Evolutionary conservation across 768 basidiomycete species (phyloP).

Genomic region (Termitomyces sp.): DNA sequence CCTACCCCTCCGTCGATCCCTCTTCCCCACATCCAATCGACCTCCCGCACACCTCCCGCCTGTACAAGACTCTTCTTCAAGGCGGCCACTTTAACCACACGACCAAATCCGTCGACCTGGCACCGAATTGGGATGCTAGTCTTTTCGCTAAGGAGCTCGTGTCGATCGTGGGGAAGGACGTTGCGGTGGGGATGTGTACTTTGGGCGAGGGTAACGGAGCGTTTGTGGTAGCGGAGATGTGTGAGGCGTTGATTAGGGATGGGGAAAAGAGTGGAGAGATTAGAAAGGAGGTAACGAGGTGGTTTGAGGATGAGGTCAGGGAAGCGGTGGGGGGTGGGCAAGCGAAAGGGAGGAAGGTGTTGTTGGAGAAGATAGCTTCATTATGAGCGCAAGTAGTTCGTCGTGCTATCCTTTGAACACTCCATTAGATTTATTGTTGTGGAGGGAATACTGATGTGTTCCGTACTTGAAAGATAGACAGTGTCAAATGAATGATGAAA

Average conservation of each 20-base stretch:
- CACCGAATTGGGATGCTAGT: slow-evolving; percentile 48
- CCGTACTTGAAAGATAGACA: too few species aligned
- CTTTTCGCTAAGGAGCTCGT: slow-evolving; percentile 59
- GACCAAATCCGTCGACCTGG: slow-evolving; percentile 46
- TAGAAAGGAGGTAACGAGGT: slow-evolving; percentile 41
- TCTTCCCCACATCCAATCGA: slow-evolving; percentile 64
- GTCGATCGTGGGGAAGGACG: slow-evolving; percentile 44
- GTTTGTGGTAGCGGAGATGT: slow-evolving; percentile 72
- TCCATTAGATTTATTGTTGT: too few species aligned
- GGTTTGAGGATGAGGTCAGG: slow-evolving; percentile 50
- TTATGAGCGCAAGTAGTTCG: slow-evolving; percentile 17
- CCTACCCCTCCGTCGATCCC: slow-evolving; percentile 51
- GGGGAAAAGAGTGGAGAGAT: slow-evolving; percentile 30
- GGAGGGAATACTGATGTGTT: too few species aligned
- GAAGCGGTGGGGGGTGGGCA: slow-evolving; percentile 45
- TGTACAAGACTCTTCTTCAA: slow-evolving; percentile 87
- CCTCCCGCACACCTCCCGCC: slow-evolving; percentile 72
- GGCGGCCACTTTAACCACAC: slow-evolving; percentile 82
- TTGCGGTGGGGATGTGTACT: slow-evolving; percentile 48
- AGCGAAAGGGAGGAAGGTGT: slow-evolving; percentile 66
- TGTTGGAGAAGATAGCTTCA: slow-evolving; percentile 49
- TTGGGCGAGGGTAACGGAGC: slow-evolving; percentile 54
- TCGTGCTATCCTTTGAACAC: not conserved
- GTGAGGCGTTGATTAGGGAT: slow-evolving; percentile 45
- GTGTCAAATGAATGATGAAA: too few species aligned